Base-by-base conservation (phyloP, 257 asterid species). In the Penstemon barbatus region DNA sequence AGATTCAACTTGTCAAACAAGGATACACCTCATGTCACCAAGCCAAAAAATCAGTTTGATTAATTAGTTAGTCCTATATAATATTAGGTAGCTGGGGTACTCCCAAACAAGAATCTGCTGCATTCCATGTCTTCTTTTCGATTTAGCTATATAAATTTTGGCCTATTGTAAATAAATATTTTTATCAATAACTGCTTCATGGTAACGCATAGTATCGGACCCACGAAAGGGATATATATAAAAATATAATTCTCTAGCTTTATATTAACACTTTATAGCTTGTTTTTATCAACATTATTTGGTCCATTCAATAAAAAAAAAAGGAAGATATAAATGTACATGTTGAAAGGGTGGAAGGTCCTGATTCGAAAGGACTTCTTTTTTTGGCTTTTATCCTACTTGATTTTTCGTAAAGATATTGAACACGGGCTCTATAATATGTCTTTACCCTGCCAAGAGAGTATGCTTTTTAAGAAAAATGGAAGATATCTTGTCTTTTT, bases 1-100 rank as follows among this genome's bases (percentile, higher is more conserved):
- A 80, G 89, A 36, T 84, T 83, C 84, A 79, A 79, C 73, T 66
- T 70, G 33, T 67, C 75, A 7, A 75, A 64, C 69, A 78, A 80
- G 80, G 66, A 73, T 33, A 78, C 82, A 45, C 81, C 62, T 57
- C 42, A 55, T 71, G 33, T 45, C 46, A 64, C 61, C 0, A 59
- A 61, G 49, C 75, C 79, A 5, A 74, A 49, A n/a, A 10, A 65
- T 49, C 70, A 67, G 6, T 46, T 62, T 45, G 75, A 69, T 69
- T 73, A 19, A 52, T 8, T 3, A 13, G 15, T 8, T 6, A 10
- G 1, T 0, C n/a, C 0, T 1, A 46, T n/a, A 46, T n/a, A 7
- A 46, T n/a, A 3, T 6, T 57, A 37, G 55, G 54, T 73, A 71
- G 71, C 65, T 55, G 65, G 71, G 40, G 63, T 42, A 53, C 19